Conservation (phyloP, 1,139 yeast genomes). For the Candida labiduridarum region DNA sequence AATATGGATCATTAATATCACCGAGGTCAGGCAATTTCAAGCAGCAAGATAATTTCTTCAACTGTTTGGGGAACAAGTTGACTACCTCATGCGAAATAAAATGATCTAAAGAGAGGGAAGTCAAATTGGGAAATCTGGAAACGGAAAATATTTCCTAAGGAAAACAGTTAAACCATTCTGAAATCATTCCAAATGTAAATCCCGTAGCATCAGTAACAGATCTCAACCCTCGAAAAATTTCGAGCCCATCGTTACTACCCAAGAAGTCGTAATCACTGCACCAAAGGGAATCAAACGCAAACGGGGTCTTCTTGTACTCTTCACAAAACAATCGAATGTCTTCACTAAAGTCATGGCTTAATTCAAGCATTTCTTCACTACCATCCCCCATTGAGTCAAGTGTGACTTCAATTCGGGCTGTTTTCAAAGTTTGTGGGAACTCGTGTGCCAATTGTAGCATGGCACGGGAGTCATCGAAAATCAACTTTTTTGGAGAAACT, state of each 20-base stretch:
- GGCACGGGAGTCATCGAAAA: not conserved
- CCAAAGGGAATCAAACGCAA: not conserved
- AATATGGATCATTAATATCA: too few species aligned
- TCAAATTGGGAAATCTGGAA: not conserved
- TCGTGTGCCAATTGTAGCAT: not conserved
- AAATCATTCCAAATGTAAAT: not conserved
- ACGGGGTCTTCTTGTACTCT: not conserved
- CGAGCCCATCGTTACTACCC: not conserved
- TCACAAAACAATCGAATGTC: not conserved
- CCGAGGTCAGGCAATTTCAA: not conserved
- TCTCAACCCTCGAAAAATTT: not conserved
- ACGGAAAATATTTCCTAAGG: not conserved
- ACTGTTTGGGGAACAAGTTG: not conserved
- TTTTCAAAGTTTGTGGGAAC: not conserved
- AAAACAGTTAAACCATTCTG: not conserved
- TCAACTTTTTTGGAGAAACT: not conserved
- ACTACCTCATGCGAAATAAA: not conserved
- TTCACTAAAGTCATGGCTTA: not conserved
- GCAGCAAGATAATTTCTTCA: not conserved
- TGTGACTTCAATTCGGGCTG: not conserved
- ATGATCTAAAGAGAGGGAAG: not conserved
- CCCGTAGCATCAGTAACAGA: not conserved
- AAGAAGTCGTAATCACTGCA: not conserved
- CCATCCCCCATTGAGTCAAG: not conserved
- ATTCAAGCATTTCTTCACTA: too few species aligned